Conservation (phyloP, 345 rosid species). For the Eucalyptus erythrocorys region DNA sequence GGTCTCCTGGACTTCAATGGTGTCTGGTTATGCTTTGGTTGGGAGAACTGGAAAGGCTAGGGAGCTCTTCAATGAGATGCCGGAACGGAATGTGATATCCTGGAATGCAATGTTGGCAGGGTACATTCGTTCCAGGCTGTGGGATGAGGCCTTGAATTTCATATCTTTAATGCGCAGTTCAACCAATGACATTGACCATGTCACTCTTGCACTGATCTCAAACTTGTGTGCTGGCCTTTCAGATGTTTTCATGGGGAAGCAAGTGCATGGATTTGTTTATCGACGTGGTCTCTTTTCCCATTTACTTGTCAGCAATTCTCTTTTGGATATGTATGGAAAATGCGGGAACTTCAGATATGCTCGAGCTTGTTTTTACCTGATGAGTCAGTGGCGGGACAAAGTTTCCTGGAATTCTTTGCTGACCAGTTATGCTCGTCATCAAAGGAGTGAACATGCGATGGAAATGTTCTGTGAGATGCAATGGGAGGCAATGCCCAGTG, state of each 20-base stretch:
- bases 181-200: constrained; percentile 41
- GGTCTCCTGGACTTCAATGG: constrained; percentile 60
- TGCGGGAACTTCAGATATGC: constrained; percentile 42
- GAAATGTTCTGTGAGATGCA: constrained; percentile 51
- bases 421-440: constrained; percentile 47
- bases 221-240: constrained; percentile 57
- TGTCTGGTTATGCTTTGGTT: constrained; percentile 55
- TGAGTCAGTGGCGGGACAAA: constrained; percentile 50
- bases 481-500: constrained; percentile 51
- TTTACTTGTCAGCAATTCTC: constrained; percentile 50
- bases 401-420: constrained; percentile 81
- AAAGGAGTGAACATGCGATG: constrained; percentile 54
- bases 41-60: constrained; percentile 58
- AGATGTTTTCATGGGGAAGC: constrained; percentile 67
- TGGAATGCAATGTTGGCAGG: constrained; percentile 89
- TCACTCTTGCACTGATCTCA: constrained; percentile 47
- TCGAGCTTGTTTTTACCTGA: constrained; percentile 47
- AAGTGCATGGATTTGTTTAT: constrained; percentile 63
- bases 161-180: constrained; percentile 28
- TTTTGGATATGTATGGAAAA: constrained; percentile 70
- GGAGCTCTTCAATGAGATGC: constrained; percentile 68
- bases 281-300: constrained; percentile 34
- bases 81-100: constrained; percentile 55
- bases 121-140: constrained; percentile 32
- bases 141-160: constrained; percentile 65